Conservation (phyloP, 495 filamentous ascomycete genomes). For the Talaromyces proteolyticus region DNA sequence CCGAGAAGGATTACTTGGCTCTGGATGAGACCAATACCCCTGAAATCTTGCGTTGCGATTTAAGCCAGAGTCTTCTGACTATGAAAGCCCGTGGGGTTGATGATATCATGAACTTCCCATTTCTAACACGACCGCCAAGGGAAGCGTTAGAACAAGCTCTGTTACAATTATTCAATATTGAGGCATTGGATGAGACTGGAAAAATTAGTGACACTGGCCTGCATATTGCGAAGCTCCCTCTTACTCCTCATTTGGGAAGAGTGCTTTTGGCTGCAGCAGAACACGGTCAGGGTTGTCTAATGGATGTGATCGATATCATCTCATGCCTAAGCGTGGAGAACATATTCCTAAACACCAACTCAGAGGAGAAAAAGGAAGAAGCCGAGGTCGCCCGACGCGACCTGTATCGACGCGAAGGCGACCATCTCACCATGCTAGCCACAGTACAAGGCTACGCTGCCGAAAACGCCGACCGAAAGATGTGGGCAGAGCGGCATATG, state of each 20-base stretch:
- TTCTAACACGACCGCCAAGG: conserved; percentile 73
- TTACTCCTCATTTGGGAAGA: conserved; percentile 75
- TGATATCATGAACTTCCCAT: conserved; percentile 76
- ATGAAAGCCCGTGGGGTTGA: conserved; percentile 91
- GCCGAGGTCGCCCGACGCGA: conserved; percentile 67
- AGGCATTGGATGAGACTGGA: conserved; percentile 67
- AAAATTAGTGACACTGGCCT: conserved; percentile 66
- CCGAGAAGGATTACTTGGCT: conserved; percentile 65
- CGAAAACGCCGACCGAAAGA: conserved; percentile 65
- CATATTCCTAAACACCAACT: conserved; percentile 73
- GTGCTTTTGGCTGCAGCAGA: conserved; percentile 77
- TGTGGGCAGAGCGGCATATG: conserved; percentile 73
- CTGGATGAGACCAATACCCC: conserved; percentile 73
- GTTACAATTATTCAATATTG: conserved; percentile 69
- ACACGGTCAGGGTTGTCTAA: conserved; percentile 60
- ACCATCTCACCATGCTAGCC: conserved; percentile 79
- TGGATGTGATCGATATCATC: conserved; percentile 88
- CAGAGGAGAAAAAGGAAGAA: conserved; percentile 76
- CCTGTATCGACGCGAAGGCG: conserved; percentile 76
- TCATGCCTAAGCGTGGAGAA: conserved; percentile 84
- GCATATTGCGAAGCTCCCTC: conserved; percentile 75
- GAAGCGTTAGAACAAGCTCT: conserved; percentile 81
- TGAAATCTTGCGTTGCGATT: conserved; percentile 86
- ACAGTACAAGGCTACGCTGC: conserved; percentile 76
- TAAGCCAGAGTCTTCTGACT: conserved; percentile 77